Evolutionary conservation across 2,329 filamentous ascomycete species (phyloP).

Genomic region (Ophiocordyceps australis): DNA sequence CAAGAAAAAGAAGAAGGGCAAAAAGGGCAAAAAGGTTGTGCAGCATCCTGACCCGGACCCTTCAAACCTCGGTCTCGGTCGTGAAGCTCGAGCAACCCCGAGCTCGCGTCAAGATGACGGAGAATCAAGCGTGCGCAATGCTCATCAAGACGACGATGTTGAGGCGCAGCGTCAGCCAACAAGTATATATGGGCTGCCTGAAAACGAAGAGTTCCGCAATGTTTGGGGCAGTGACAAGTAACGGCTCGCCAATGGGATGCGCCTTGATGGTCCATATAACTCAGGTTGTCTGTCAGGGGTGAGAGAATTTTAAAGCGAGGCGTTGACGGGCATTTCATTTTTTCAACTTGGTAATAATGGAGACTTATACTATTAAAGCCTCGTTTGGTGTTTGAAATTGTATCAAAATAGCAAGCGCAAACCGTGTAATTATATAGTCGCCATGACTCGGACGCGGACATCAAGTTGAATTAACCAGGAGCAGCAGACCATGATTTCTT

Average conservation of each 20-base stretch:
- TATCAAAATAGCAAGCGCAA: too few species aligned
- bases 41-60: slow-evolving; percentile 15
- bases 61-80: slow-evolving; percentile 8
- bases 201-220: slow-evolving; percentile 25
- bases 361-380: too few species aligned
- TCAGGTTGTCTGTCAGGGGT: too few species aligned
- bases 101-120: slow-evolving; percentile 1
- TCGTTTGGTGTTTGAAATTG: too few species aligned
- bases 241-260: too few species aligned
- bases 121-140: slow-evolving; percentile 4
- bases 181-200: slow-evolving; percentile 12
- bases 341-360: too few species aligned
- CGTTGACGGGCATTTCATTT: slow-evolving; percentile 6
- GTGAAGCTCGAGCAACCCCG: slow-evolving; percentile 5
- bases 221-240: slow-evolving; percentile 15
- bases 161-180: slow-evolving; percentile 3
- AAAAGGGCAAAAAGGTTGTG: slow-evolving; percentile 15
- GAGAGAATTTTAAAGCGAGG: slow-evolving; percentile 13
- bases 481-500: too few species aligned
- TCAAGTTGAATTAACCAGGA: too few species aligned
- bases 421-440: too few species aligned
- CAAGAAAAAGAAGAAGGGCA: slow-evolving; percentile 21
- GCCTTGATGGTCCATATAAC: too few species aligned
- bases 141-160: slow-evolving; percentile 2
- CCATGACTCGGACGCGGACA: too few species aligned